A percentile compares a stretch with the other conserved stretches of the same genome.
Conservation (phyloP, 371 early-diverging fungal species). For the Amoeboaphelidium protococcarum region DNA sequence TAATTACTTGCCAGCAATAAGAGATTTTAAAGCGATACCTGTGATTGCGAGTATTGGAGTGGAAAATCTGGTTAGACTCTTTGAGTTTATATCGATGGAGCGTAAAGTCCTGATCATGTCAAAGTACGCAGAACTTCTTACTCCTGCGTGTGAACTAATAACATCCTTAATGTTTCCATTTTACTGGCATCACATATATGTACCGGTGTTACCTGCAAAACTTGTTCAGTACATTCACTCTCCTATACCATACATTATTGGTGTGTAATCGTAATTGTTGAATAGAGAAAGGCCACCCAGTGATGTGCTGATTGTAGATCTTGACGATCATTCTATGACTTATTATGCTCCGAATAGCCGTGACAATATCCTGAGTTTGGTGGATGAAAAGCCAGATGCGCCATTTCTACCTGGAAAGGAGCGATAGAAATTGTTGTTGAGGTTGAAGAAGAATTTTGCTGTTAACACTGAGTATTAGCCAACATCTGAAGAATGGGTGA, state of each 20-base stretch:
- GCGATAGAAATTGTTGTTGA: too few relatives aligned
- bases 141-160: background rate
- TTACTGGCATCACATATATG: background rate
- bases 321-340: too few relatives aligned
- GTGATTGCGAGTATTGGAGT: background rate
- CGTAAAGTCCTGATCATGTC: background rate
- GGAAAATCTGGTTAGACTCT: background rate
- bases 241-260: background rate
- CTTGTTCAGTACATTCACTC: background rate
- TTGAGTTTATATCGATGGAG: background rate
- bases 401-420: too few relatives aligned
- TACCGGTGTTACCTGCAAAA: background rate
- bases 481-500: too few relatives aligned
- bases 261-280: too few relatives aligned
- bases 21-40: background rate
- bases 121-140: background rate
- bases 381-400: too few relatives aligned
- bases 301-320: too few relatives aligned
- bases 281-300: too few relatives aligned
- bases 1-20: background rate
- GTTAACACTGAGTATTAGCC: too few relatives aligned
- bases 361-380: too few relatives aligned
- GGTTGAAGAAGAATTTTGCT: too few relatives aligned
- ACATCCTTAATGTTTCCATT: background rate
- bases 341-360: too few relatives aligned